phyloP scores from a whole-genome alignment of 192 early-diverging fungal genomes.

The Podila epigama region DNA sequence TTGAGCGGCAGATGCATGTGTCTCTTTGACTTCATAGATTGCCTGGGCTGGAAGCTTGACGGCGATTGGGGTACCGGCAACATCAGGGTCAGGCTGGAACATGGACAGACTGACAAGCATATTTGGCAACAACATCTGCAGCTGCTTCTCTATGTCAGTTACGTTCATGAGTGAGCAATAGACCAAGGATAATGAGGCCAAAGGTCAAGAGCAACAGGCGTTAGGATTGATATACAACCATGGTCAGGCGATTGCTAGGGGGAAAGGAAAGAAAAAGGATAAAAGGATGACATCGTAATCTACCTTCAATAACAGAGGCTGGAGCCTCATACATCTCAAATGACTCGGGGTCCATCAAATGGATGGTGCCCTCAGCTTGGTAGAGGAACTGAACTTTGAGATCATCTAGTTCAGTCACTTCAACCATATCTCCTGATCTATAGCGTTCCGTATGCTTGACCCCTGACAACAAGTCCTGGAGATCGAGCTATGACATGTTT shows the following conservation, averaged over 20 bases:
- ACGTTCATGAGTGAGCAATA: constrained; percentile 56
- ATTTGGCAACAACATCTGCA: constrained; percentile 20
- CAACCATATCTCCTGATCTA: constrained; percentile 71
- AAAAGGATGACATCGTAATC: background rate
- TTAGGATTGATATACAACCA: background rate
- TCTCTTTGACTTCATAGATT: constrained; percentile 62
- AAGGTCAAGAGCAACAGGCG: constrained; percentile 45
- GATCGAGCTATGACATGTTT: constrained; percentile 68
- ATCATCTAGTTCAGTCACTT: constrained; percentile 72
- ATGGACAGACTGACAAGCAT: constrained; percentile 39
- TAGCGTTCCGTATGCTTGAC: constrained; percentile 71
- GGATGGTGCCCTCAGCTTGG: constrained; percentile 61
- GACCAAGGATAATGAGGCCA: constrained; percentile 62
- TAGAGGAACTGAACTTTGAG: constrained; percentile 81
- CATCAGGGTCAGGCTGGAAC: constrained; percentile 58
- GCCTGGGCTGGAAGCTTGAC: constrained; percentile 68
- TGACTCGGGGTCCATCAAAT: constrained; percentile 73
- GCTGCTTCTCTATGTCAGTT: constrained; percentile 15
- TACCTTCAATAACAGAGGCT: constrained; percentile 65
- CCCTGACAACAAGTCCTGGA: constrained; percentile 72
- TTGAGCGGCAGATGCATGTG: constrained; percentile 56
- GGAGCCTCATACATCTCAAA: constrained; percentile 76
- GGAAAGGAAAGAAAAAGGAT: too few species aligned
- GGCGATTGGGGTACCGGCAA: constrained; percentile 57
- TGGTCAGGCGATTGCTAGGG: too few species aligned